Conservation (phyloP, 345 rosid genomes). For the Boechera retrofracta region DNA sequence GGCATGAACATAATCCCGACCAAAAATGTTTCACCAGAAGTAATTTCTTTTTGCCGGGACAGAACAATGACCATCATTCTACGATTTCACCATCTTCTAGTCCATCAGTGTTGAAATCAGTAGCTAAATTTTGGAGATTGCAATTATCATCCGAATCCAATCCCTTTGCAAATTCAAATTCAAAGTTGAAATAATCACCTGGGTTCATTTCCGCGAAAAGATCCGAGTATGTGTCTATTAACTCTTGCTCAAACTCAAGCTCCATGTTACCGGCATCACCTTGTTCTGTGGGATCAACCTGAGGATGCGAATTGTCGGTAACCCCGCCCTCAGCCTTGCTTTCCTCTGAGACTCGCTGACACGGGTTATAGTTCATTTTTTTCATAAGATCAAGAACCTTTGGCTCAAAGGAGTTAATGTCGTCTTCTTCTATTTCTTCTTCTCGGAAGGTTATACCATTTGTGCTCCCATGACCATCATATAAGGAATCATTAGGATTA, state of each 20-base stretch:
- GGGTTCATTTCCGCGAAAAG: conserved; percentile 69
- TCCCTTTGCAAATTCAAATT: conserved; percentile 54
- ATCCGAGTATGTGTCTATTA: conserved; percentile 70
- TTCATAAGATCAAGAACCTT: conserved; percentile 54
- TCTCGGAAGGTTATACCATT: conserved; percentile 61
- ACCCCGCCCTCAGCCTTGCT: conserved; percentile 36
- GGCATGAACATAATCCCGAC: conserved; percentile 15
- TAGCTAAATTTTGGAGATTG: conserved; percentile 37
- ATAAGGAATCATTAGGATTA: conserved; percentile 39
- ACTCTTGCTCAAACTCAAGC: conserved; percentile 69
- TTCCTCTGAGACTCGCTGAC: conserved; percentile 28
- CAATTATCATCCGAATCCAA: conserved; percentile 43
- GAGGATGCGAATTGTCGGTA: conserved; percentile 23
- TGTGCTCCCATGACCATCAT: conserved; percentile 43
- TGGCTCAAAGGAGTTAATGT: conserved; percentile 50
- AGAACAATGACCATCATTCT: conserved; percentile 41
- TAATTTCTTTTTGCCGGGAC: background rate
- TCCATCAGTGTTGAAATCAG: conserved; percentile 47
- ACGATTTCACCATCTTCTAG: conserved; percentile 89
- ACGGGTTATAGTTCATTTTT: conserved; percentile 39
- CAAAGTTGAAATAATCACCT: conserved; percentile 72
- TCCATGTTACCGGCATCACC: conserved; percentile 46
- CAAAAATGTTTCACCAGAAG: background rate
- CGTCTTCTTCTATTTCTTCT: conserved; percentile 74
- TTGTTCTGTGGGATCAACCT: conserved; percentile 26